These are phyloP conservation scores for Capsella bursapastoris DNA, from an alignment of 345 rosid species.

Conservation along the genomic window DNA sequence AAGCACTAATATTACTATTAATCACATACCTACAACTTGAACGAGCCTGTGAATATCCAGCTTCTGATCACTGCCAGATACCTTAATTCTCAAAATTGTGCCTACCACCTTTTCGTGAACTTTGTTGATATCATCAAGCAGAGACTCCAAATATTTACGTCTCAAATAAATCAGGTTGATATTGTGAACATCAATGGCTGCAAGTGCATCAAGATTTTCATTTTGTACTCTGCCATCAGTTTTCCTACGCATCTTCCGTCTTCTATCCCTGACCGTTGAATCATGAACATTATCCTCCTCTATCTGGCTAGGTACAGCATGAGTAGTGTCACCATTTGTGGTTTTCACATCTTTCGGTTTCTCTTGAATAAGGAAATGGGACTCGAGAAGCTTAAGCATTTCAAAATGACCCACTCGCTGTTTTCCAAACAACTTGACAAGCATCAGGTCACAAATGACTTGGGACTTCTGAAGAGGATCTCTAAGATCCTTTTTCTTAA, in stretches of 20 bases:
- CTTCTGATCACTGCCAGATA: slow-evolving; percentile 67
- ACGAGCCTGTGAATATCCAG: slow-evolving; percentile 85
- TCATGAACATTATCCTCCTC: slow-evolving; percentile 46
- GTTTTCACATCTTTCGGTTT: slow-evolving; percentile 44
- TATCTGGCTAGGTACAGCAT: slow-evolving; percentile 46
- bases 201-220: slow-evolving; percentile 58
- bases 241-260: slow-evolving; percentile 55
- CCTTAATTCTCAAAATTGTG: slow-evolving; percentile 78
- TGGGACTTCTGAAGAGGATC: slow-evolving; percentile 75
- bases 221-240: slow-evolving; percentile 55
- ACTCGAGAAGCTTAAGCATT: slow-evolving; percentile 88
- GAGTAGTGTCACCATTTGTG: slow-evolving; percentile 44
- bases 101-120: slow-evolving; percentile 83
- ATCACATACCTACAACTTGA: slow-evolving; percentile 77
- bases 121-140: slow-evolving; percentile 68
- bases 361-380: slow-evolving; percentile 68
- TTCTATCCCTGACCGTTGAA: slow-evolving; percentile 51
- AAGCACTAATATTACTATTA: slow-evolving; percentile 31
- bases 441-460: slow-evolving; percentile 77
- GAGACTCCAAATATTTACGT: slow-evolving; percentile 67
- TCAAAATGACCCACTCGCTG: slow-evolving; percentile 75
- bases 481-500: slow-evolving; percentile 67
- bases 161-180: slow-evolving; percentile 72
- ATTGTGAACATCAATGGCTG: slow-evolving; percentile 88
- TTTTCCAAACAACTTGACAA: slow-evolving; percentile 70